Evolutionary conservation across 768 basidiomycete species (phyloP).

Genomic region (Tubosaeta brunneosetosa): DNA sequence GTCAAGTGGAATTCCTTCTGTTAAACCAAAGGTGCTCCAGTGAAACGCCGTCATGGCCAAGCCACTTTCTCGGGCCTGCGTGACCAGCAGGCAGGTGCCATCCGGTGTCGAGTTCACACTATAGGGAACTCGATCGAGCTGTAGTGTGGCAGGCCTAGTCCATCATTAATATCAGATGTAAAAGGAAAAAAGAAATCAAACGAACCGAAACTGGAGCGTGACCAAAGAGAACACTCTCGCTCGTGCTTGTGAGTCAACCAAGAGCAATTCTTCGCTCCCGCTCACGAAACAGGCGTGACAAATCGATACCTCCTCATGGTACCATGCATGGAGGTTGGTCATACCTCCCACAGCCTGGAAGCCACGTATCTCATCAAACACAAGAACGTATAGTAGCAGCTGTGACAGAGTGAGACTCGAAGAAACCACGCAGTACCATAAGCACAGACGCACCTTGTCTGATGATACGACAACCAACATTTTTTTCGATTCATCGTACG

Average conservation of each 20-base stretch:
- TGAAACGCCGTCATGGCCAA: constrained; percentile 37
- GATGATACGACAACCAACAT: constrained; percentile 43
- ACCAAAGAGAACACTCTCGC: no score
- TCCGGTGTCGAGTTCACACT: constrained; percentile 44
- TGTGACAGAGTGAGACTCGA: not conserved
- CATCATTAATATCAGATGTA: no score
- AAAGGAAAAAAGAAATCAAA: constrained; percentile 37
- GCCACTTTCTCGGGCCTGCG: constrained; percentile 16
- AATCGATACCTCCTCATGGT: constrained; percentile 27
- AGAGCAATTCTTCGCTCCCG: constrained; percentile 23
- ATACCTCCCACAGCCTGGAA: constrained; percentile 40
- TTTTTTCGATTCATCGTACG: constrained; percentile 50
- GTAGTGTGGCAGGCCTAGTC: constrained; percentile 43
- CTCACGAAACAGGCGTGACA: constrained; percentile 40
- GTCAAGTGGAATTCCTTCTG: constrained; percentile 27
- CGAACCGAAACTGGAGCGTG: no score
- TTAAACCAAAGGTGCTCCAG: constrained; percentile 53
- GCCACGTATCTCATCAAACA: constrained; percentile 42
- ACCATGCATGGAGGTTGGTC: constrained; percentile 43
- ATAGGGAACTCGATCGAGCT: constrained; percentile 33
- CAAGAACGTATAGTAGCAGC: constrained; percentile 19
- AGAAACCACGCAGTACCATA: no score
- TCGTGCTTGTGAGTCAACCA: no score
- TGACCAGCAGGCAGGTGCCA: constrained; percentile 47
- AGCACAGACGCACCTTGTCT: constrained; percentile 31